Conservation (phyloP, 345 rosid species). For the Eucalyptus pauciflora region DNA sequence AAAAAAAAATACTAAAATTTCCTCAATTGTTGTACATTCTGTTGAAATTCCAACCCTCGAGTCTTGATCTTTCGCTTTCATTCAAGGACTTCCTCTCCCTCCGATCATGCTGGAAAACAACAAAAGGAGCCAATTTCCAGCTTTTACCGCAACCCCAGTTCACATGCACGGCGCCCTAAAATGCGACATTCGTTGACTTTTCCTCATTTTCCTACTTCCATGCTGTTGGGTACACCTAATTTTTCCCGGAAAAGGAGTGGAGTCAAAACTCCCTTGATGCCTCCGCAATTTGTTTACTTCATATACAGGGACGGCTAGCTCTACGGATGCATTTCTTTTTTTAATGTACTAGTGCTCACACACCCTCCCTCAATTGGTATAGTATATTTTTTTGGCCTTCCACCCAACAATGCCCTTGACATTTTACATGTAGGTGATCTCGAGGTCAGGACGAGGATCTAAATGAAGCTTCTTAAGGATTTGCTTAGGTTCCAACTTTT, state of each 20-base stretch:
- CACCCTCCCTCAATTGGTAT: too few species aligned
- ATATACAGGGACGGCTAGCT: too few species aligned
- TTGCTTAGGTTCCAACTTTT: too few species aligned
- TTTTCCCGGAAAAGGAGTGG: neutral
- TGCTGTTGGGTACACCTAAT: neutral
- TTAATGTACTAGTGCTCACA: too few species aligned
- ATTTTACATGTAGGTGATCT: too few species aligned
- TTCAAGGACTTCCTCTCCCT: neutral
- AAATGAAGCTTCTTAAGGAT: too few species aligned
- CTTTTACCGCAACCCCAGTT: neutral
- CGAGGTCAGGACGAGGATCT: fast-evolving
- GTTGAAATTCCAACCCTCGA: neutral
- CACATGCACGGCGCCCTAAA: neutral
- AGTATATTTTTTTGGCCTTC: too few species aligned
- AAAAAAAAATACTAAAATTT: too few species aligned
- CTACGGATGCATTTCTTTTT: too few species aligned
- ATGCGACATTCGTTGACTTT: neutral
- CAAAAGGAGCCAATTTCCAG: neutral
- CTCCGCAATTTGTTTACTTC: too few species aligned
- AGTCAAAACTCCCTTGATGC: too few species aligned
- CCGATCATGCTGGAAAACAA: neutral
- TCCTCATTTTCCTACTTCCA: neutral
- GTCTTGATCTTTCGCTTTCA: neutral
- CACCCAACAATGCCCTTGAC: too few species aligned
- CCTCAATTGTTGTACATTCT: neutral